Evolutionary conservation across 352 stramenopile genomes (phyloP), one percentile per base, ranked within the genome.

Genomic region (Globisporangium paddicum): DNA sequence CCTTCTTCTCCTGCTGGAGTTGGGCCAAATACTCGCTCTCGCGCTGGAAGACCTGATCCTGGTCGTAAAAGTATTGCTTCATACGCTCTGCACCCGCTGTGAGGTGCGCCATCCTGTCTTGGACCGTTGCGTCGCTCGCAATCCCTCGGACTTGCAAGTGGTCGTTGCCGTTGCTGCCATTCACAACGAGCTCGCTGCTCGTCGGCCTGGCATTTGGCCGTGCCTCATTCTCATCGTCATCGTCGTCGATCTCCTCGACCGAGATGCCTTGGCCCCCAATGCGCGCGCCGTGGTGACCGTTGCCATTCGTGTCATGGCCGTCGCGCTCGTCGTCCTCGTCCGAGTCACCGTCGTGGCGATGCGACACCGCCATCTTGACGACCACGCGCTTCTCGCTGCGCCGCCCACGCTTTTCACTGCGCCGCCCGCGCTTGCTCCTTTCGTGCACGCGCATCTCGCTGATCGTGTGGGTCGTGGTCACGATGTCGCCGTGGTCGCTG

Each of bases 1-100:
- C 55, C 8, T 67, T 72, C 55, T 82, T 61, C 46, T 87, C 68
- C 19, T 58, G 55, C 44, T 83, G 58, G 5, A 80, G 61, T 28
- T 70, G 63, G 7, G 58, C 28, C 2, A 82, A 28, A 4, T 45
- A 60, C 7, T 72, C 63, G 14, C 68, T 66, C 3, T 78, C 73
- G 9, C 46, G 49, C 10, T 52, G 41, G 16, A 82, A 65, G 35
- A 28, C 47, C 21, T 75, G 61, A 42, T 86, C 73, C 34, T 79
- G 67, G 23, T 65, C 68, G 8, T 54, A 30, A 1, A 86, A 45
- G 45, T 59, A 72, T 47, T 73, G 41, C 26, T 71, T 72, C 62
- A 80, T 80, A 57, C 59, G 49, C 21, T 77, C 68, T 11, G 52
- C 38, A 8, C 70, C 60, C 3, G 44, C 54, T 21, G 65, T 64